phyloP scores from a whole-genome alignment of 257 asterid genomes.

The Petunia axillaris region DNA sequence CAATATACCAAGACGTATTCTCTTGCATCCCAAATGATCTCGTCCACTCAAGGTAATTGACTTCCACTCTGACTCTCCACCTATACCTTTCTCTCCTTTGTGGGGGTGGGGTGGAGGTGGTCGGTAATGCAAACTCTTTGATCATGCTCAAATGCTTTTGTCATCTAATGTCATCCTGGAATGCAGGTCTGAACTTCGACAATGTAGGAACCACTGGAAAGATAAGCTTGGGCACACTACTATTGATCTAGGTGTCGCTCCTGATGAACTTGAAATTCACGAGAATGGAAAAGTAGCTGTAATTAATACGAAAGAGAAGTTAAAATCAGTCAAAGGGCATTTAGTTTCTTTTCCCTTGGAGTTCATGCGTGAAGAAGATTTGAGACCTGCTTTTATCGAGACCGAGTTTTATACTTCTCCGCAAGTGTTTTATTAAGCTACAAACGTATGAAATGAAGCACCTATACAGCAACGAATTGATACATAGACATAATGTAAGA shows the following conservation, averaged over 20 bases:
- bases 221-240: conserved; percentile 82
- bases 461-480: too few relatives aligned
- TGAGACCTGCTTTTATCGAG: conserved; percentile 85
- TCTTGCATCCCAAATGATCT: conserved; percentile 86
- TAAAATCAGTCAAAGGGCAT: conserved; percentile 66
- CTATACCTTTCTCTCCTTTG: not conserved
- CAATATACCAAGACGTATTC: conserved; percentile 78
- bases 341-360: conserved; percentile 90
- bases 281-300: conserved; percentile 45
- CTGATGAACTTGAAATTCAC: conserved; percentile 50
- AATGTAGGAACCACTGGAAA: conserved; percentile 69
- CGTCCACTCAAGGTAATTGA: conserved; percentile 73
- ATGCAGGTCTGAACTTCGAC: conserved; percentile 78
- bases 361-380: conserved; percentile 84
- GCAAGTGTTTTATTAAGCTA: conserved; percentile 75
- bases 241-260: conserved; percentile 90
- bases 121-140: not conserved
- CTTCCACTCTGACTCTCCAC: not conserved
- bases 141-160: not conserved
- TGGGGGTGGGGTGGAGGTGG: not conserved
- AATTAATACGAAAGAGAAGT: conserved; percentile 48
- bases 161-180: conserved; percentile 14
- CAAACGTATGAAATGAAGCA: not conserved
- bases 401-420: conserved; percentile 90
- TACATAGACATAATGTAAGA: not conserved